Conservation (phyloP, 331 rosid genomes). For the Rosa hybrid region DNA sequence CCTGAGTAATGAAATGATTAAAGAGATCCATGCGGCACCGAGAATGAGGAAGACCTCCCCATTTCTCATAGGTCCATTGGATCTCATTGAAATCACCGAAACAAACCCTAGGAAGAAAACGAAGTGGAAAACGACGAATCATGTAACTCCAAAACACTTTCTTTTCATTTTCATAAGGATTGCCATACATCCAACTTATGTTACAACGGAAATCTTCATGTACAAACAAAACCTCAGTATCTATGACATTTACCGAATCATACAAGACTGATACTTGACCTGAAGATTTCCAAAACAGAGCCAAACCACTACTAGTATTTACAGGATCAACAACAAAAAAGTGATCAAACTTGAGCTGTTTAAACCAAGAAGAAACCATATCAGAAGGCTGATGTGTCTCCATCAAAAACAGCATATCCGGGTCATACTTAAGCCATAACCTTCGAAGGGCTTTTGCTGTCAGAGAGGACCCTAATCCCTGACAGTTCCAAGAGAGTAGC, state of each 20-base stretch:
- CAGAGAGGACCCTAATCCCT: too few relatives aligned
- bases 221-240: neutral
- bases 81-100: neutral
- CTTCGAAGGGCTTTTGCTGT: too few relatives aligned
- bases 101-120: neutral
- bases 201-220: neutral
- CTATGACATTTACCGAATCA: neutral
- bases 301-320: too few relatives aligned
- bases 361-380: too few relatives aligned
- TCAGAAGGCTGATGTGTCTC: too few relatives aligned
- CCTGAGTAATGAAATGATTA: too few relatives aligned
- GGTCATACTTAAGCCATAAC: too few relatives aligned
- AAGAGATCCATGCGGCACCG: too few relatives aligned
- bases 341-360: too few relatives aligned
- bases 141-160: neutral
- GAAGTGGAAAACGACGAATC: neutral
- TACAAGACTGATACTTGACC: neutral
- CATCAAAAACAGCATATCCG: too few relatives aligned
- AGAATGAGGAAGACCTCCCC: neutral
- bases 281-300: neutral
- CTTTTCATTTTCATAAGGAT: neutral
- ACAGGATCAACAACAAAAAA: too few relatives aligned
- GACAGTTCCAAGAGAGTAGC: too few relatives aligned
- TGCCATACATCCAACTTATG: neutral
- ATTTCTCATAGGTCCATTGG: neutral